Conservation (phyloP, 805 yeast genomes). For the Candida sithepensis region DNA sequence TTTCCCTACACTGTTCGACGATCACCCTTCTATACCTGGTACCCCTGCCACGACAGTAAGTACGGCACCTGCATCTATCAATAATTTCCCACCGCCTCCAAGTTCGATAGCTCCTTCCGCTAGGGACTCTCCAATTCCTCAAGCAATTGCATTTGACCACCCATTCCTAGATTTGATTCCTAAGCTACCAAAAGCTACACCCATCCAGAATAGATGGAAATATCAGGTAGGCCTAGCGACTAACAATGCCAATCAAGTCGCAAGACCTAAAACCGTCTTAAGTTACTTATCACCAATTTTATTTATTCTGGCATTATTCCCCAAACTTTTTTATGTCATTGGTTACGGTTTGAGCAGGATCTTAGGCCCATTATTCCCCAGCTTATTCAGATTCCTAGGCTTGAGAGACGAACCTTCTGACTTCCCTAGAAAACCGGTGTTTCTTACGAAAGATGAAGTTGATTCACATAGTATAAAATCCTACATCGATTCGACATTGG, state of each 20-base stretch:
- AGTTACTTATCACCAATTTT: constrained; percentile 36
- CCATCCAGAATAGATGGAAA: constrained; percentile 35
- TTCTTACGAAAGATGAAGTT: constrained; percentile 16
- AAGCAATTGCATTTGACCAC: constrained; percentile 21
- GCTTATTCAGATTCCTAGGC: constrained; percentile 27
- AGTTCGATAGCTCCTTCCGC: neutral
- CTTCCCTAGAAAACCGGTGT: constrained; percentile 30
- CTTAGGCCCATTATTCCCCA: constrained; percentile 35
- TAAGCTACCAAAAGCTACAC: constrained; percentile 33
- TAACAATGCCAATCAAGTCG: neutral
- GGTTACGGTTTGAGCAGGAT: constrained; percentile 36
- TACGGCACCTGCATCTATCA: neutral
- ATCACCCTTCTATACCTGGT: constrained; percentile 6
- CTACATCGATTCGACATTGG: constrained; percentile 17
- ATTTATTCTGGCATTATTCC: constrained; percentile 52
- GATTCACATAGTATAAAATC: constrained; percentile 13
- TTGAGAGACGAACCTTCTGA: constrained; percentile 26
- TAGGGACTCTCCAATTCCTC: constrained; percentile 5
- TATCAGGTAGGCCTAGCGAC: constrained; percentile 28
- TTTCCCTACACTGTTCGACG: constrained; percentile 32
- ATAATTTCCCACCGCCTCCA: neutral
- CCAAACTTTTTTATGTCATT: constrained; percentile 44
- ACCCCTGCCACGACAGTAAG: neutral
- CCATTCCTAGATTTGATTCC: constrained; percentile 28
- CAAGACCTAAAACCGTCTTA: constrained; percentile 1